Evolutionary conservation across 805 yeast species (phyloP), one percentile per base, ranked within the genome.

Genomic region (Debaryomyces maramus): DNA sequence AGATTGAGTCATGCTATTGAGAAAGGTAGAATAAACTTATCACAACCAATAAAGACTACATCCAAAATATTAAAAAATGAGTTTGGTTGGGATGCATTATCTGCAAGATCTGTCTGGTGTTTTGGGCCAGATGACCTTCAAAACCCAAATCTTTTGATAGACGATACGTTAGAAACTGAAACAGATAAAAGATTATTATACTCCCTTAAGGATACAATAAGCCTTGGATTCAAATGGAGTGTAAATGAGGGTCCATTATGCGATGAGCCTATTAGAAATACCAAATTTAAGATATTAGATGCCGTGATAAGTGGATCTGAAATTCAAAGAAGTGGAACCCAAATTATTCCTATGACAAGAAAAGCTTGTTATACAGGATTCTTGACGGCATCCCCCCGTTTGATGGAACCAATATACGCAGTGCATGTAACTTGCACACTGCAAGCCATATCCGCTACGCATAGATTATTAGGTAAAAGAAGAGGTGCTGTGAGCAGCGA

Each of bases 161-260:
- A 91, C 58, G 97, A 91, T 50, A 86, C 95, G 0, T 54, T 90
- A 3, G 71, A 64, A 38, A 81, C 72, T 20, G 93, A 85, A 41
- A 82, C 83, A 1, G 85, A 87, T 52, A 80, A 80, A 53, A 62
- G 63, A 18, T 38, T 63, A 8, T 51, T 85, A 23, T 43, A 51
- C 1, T 38, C 63, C 0, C 68, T 76, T 20, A 81, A 78, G 44
- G 81, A 77, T 5, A 67, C 79, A 2, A 73, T 90, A 1, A 63
- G 68, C 2, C 83, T 82, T 48, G 99, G 98, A 0, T 93, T 91
- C 63, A 74, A 77, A 51, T 86, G 96, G 93, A 83, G 85, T 2
- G 71, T 78, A 0, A 71, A 79, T 40, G 96, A 87, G 52, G 99
- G 99, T 0, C 99, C 99, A 0, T 66, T 93, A n/a, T 81, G 95